Evolutionary conservation across 768 basidiomycete species (phyloP), one percentile per base, ranked within the genome.

Genomic region (Leccinum boreale): DNA sequence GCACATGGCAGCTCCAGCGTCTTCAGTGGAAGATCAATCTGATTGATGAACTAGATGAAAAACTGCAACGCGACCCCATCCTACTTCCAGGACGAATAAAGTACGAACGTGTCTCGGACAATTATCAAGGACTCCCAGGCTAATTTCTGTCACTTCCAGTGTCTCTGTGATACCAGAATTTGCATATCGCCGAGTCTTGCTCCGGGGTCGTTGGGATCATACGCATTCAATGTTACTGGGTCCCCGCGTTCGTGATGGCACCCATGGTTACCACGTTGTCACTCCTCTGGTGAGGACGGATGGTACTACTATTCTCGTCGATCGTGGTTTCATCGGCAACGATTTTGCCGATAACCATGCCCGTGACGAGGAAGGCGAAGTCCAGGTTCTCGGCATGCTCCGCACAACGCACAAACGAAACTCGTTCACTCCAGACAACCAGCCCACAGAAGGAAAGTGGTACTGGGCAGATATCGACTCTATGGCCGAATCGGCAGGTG

Each of bases 21-120:
- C 46, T 47, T 24, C 46, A 24, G 46, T 47, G 46, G 46, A 47
- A 47, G 46, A 47, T 47, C 46, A 47, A 24, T 47, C 21, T 21
- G 23, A 98, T 98, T 60, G 92, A 97, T 62, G 92, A 98, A 66
- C 79, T 98, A 35, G 90, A 97, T 70, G 86, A 91, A 73, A 96
- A 97, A 74, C 75, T 98, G 35, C 81, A 88, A 60, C 79, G 89
- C 15, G 84, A 83, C 31, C 89, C 96, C 1, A 82, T 99, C 56
- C 67, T 77, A 24, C 76, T 99, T 28, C 97, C 97, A 2, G 81
- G 79, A 48, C 83, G 83, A 73, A 86, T 99, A 75, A 94, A 98
- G 96, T 97, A 70, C 66, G 81, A 75, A 54, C 19, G 55, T 52
- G 55, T 69, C 53, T 63, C 28, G 28, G 28, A 28, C 28, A 28